Evolutionary conservation across 2,329 filamentous ascomycete species (phyloP).

Genomic region (Clarireedia hainanense): DNA sequence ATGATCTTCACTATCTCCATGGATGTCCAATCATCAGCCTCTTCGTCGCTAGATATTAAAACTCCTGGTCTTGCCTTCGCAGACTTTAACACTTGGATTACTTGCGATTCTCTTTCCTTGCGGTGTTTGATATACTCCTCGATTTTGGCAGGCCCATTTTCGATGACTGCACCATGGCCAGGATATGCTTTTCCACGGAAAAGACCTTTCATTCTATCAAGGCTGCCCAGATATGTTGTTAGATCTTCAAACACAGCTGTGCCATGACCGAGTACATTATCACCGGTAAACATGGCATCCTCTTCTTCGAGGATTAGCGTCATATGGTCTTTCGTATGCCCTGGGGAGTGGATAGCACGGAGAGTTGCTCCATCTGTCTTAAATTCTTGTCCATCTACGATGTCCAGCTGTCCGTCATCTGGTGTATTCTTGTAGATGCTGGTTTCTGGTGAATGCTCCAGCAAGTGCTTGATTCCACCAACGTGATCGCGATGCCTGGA

Average conservation of each 20-base stretch:
- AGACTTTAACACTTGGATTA: conserved; percentile 54
- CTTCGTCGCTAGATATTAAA: conserved; percentile 15
- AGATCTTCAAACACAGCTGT: conserved; percentile 81
- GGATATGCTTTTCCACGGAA: conserved; percentile 72
- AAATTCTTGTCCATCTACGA: conserved; percentile 47
- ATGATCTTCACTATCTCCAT: conserved; percentile 85
- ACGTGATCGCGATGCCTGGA: conserved; percentile 67
- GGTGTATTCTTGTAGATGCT: conserved; percentile 61
- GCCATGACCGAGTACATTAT: conserved; percentile 82
- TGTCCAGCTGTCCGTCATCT: conserved; percentile 41
- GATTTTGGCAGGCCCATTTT: conserved; percentile 64
- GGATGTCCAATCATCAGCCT: conserved; percentile 48
- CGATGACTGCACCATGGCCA: conserved; percentile 75
- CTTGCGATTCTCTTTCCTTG: conserved; percentile 69
- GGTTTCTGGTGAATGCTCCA: conserved; percentile 53
- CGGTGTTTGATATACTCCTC: conserved; percentile 78
- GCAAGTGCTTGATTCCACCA: conserved; percentile 64
- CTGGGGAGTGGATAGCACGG: conserved; percentile 57
- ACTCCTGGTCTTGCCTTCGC: conserved; percentile 26
- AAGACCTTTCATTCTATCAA: conserved; percentile 59
- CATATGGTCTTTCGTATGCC: conserved; percentile 80
- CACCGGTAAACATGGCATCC: conserved; percentile 78
- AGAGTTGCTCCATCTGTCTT: conserved; percentile 55
- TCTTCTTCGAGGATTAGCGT: conserved; percentile 69
- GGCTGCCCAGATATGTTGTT: conserved; percentile 55